phyloP scores from a whole-genome alignment of 176 grass and related monocot genomes.

The Eleusine coracana region DNA sequence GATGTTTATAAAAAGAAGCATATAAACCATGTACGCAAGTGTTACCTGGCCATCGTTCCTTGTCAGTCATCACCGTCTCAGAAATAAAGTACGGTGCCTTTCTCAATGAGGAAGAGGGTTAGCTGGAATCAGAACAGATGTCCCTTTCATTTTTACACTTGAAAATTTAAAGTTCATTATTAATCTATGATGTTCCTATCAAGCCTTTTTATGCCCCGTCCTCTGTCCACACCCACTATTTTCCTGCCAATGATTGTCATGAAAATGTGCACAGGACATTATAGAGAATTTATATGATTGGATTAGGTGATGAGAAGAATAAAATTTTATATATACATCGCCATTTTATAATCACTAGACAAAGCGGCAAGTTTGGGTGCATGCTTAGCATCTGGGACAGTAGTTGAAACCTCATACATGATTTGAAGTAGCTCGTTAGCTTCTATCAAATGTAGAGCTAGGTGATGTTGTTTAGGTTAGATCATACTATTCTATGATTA shows the following conservation, averaged over 20 bases:
- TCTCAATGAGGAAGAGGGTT: slow-evolving; percentile 9
- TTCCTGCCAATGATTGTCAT: slow-evolving; percentile 45
- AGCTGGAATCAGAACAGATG: slow-evolving; percentile 23
- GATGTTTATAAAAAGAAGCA: slow-evolving; percentile 33
- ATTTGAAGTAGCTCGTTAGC: slow-evolving; percentile 32
- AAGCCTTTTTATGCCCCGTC: slow-evolving; percentile 13
- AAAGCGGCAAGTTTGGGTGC: neutral
- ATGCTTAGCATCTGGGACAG: slow-evolving; percentile 29
- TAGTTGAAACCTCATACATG: slow-evolving; percentile 32
- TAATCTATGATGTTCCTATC: slow-evolving; percentile 36
- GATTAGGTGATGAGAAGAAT: slow-evolving; percentile 35
- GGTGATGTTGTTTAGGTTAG: neutral
- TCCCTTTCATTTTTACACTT: slow-evolving; percentile 37
- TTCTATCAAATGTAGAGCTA: neutral
- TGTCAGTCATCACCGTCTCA: slow-evolving; percentile 22
- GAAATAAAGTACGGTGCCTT: neutral
- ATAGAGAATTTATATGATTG: slow-evolving; percentile 41
- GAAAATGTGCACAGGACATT: slow-evolving; percentile 25
- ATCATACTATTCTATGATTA: neutral
- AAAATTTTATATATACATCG: neutral
- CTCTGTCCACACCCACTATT: slow-evolving; percentile 44
- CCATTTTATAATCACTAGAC: neutral
- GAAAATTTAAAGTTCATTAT: slow-evolving; percentile 29
- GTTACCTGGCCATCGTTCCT: neutral
- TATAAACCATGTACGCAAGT: slow-evolving; percentile 26